Evolutionary conservation across 2,329 filamentous ascomycete genomes (phyloP).

Genomic region (Pseudogymnoascus sp.): DNA sequence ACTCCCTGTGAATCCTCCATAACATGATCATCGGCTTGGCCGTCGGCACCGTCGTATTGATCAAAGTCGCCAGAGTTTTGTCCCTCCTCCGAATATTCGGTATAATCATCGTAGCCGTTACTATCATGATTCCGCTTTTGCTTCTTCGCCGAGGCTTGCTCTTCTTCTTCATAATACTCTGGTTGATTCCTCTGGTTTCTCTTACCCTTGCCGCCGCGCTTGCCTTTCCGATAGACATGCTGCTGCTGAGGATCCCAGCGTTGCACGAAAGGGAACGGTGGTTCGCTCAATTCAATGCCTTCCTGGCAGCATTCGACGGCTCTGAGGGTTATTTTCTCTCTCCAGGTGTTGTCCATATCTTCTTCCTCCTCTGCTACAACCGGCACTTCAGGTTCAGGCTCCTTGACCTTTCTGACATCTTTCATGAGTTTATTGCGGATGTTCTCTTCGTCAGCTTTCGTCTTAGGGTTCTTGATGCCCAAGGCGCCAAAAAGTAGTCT

Average conservation of each 20-base stretch:
- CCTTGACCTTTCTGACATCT: constrained; percentile 32
- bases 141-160: constrained; percentile 36
- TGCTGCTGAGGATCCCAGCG: constrained; percentile 76
- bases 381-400: constrained; percentile 11
- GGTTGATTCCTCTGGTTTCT: constrained; percentile 32
- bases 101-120: constrained; percentile 33
- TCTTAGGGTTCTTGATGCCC: constrained; percentile 59
- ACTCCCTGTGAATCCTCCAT: constrained; percentile 19
- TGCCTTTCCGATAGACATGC: constrained; percentile 32
- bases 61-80: constrained; percentile 26
- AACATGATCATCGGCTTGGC: constrained; percentile 16
- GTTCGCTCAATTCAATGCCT: constrained; percentile 57
- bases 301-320: constrained; percentile 81
- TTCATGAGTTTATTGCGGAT: constrained; percentile 52
- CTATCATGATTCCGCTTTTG: constrained; percentile 38
- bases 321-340: constrained; percentile 60
- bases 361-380: constrained; percentile 21
- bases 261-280: constrained; percentile 84
- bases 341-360: constrained; percentile 57
- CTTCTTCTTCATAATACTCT: constrained; percentile 35
- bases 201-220: constrained; percentile 41
- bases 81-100: constrained; percentile 24
- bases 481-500: constrained; percentile 65
- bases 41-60: constrained; percentile 20
- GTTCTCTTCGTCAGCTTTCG: constrained; percentile 57